phyloP scores from a whole-genome alignment of 441 rosid genomes.

The Mallotus japonicus region DNA sequence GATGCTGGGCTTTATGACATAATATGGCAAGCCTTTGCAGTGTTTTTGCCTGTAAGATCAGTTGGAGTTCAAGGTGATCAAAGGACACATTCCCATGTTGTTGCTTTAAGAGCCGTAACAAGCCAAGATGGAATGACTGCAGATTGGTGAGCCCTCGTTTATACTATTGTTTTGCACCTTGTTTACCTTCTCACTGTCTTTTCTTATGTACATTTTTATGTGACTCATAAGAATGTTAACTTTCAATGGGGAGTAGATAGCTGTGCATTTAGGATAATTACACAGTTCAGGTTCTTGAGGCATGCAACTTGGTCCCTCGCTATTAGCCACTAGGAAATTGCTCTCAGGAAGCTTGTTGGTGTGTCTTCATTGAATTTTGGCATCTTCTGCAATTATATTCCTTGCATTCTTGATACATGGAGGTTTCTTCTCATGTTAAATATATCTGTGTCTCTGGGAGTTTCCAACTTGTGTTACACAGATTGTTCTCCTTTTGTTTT shows the following conservation, averaged over 20 bases:
- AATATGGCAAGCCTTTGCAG: conserved; percentile 99
- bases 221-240: neutral
- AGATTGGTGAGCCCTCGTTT: conserved; percentile 56
- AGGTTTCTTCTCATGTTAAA: neutral
- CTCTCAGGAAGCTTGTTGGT: neutral
- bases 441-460: too few species aligned
- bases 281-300: neutral
- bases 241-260: neutral
- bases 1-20: conserved; percentile 87
- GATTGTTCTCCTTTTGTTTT: too few species aligned
- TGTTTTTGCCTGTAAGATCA: conserved; percentile 80
- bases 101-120: conserved; percentile 91
- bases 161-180: neutral
- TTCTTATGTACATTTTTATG: neutral
- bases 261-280: neutral
- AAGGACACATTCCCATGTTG: conserved; percentile 94
- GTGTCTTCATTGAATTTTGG: neutral
- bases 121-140: conserved; percentile 99
- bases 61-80: conserved; percentile 99
- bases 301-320: neutral
- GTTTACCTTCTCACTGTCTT: neutral
- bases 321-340: neutral
- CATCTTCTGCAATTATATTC: neutral
- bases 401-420: neutral
- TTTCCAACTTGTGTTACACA: neutral